Base-by-base conservation (phyloP, 2,329 filamentous ascomycete genomes). In the Dothideomycetidae sp. region DNA sequence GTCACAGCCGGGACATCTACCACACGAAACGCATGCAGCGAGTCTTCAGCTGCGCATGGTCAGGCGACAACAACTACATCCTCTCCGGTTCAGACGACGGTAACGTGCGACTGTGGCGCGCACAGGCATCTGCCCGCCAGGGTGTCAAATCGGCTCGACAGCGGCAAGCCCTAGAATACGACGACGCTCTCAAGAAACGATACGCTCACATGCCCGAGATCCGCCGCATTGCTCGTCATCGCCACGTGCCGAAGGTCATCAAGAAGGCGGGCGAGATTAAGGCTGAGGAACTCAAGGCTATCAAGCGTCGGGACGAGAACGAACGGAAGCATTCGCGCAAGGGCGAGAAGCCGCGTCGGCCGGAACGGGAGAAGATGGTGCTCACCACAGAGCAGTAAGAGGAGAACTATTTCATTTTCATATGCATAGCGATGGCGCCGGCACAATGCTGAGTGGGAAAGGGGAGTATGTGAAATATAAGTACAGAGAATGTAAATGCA, bases 231-330 rank as follows among this genome's bases (percentile, higher is more conserved):
- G 78, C 78, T 51, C 73, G 85, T 36, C 90, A 98, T 60, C 75
- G 90, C 44, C 90, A 96, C 61, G 63, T 94, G 44, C 90, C 90
- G 13, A 83, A 85, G 67, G 75, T 85, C 40, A 75, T 96, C 47
- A 94, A 93, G 77, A 96, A 94, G 73, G 88, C 88, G 3, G 76
- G 71, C 33, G 81, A 93, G 66, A 96, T 96, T 62, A 98, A 98
- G 74, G 64, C 65, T 41, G 84, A 92, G 54, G 90, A 96, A 59
- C 59, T 94, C 50, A 76, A 75, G 59, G 73, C 82, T 21, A 81
- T 94, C 57, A 93, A 93, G 74, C 70, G 83, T 50, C 77, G 77
- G 49, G 82, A 93, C 53, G 90, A 98, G 67, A 98, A 98, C 55
- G 82, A 93, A 61, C 72, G 90, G 47, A 84, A 82, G 58, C 88